These are phyloP conservation scores for Lumnitzera racemosa DNA, from an alignment of 345 rosid species.

Conservation along the genomic window DNA sequence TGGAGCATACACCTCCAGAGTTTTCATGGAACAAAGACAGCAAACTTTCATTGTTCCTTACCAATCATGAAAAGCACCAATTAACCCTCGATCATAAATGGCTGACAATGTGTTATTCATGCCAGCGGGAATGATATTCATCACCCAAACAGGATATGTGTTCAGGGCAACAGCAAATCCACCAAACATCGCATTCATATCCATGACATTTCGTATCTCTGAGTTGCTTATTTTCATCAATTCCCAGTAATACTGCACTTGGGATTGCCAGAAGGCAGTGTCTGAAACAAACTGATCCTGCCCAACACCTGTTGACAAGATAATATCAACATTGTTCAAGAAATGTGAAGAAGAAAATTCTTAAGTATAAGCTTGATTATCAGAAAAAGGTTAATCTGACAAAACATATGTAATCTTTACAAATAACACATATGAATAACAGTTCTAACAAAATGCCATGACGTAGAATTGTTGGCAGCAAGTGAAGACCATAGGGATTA, in stretches of 20 bases:
- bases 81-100: conserved; percentile 65
- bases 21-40: not conserved
- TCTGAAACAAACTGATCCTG: conserved; percentile 54
- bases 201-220: conserved; percentile 75
- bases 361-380: too few species aligned
- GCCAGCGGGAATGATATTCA: conserved; percentile 77
- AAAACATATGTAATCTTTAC: too few species aligned
- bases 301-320: conserved; percentile 42
- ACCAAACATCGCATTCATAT: conserved; percentile 78
- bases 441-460: too few species aligned
- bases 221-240: conserved; percentile 46
- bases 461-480: too few species aligned
- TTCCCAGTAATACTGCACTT: conserved; percentile 58
- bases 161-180: conserved; percentile 73
- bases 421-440: too few species aligned
- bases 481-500: too few species aligned
- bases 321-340: conserved; percentile 3
- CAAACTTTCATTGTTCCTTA: conserved; percentile 22
- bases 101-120: conserved; percentile 66
- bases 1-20: not conserved
- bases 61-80: conserved; percentile 91
- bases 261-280: conserved; percentile 65
- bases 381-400: too few species aligned
- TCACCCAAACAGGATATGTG: conserved; percentile 74
- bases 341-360: not conserved